These are phyloP conservation scores for Stachybotrys elegans DNA, from an alignment of 2,329 filamentous ascomycete genomes.

Conservation along the genomic window DNA sequence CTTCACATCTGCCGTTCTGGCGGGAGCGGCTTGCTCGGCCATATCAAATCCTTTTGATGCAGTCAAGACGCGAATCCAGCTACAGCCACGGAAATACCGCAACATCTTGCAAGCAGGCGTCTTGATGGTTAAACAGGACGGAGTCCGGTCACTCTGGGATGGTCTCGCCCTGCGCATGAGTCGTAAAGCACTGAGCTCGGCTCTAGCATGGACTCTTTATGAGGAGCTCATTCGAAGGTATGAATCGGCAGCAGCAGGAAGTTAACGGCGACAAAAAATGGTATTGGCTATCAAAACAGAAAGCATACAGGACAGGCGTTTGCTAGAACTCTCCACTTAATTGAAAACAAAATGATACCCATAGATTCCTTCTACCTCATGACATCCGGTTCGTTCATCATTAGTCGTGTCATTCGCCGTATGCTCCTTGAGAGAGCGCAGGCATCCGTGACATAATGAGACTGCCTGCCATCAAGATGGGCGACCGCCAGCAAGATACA, in stretches of 20 bases:
- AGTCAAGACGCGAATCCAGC: constrained; percentile 89
- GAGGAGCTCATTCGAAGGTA: constrained; percentile 78
- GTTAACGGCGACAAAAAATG: constrained; percentile 1
- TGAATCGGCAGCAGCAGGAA: neutral
- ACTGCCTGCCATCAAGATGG: constrained; percentile 30
- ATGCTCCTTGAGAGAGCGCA: too few species aligned
- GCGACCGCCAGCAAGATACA: constrained; percentile 51
- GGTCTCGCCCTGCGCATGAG: constrained; percentile 83
- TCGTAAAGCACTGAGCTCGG: constrained; percentile 86
- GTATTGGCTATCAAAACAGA: neutral
- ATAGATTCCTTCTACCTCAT: too few species aligned
- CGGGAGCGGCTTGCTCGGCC: constrained; percentile 76
- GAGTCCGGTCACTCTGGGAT: constrained; percentile 74
- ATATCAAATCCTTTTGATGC: constrained; percentile 96
- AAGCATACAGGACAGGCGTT: too few species aligned
- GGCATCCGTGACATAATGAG: too few species aligned
- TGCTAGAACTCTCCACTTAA: too few species aligned
- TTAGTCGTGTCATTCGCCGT: too few species aligned
- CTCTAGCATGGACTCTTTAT: constrained; percentile 96
- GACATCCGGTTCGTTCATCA: too few species aligned
- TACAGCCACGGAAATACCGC: constrained; percentile 75
- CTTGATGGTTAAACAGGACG: constrained; percentile 79
- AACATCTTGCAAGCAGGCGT: constrained; percentile 76
- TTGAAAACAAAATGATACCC: too few species aligned
- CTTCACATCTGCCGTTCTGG: constrained; percentile 75